phyloP scores from a whole-genome alignment of 2,329 filamentous ascomycete genomes.

The Karstenula rhodostoma region DNA sequence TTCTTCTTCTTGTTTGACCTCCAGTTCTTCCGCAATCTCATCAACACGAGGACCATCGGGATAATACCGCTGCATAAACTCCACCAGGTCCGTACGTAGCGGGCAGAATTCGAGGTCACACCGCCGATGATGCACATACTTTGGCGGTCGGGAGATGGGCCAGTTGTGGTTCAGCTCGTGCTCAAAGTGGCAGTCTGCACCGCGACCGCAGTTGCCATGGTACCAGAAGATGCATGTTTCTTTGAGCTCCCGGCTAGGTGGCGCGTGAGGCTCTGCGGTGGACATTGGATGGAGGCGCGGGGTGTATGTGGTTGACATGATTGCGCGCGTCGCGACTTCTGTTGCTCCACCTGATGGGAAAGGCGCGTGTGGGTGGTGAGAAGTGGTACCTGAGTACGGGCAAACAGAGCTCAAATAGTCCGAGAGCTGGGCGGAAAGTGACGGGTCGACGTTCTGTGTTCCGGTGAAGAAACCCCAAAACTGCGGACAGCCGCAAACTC shows the following conservation, averaged over 20 bases:
- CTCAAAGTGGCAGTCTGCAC: constrained; percentile 18
- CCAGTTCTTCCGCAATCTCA: neutral
- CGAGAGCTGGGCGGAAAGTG: neutral
- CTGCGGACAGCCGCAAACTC: constrained; percentile 36
- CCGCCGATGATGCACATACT: constrained; percentile 25
- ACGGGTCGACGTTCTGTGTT: neutral
- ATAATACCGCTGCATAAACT: constrained; percentile 8
- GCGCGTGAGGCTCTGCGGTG: neutral
- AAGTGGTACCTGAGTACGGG: neutral
- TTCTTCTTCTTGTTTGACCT: neutral
- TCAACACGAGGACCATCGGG: neutral
- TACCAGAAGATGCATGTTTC: constrained; percentile 41
- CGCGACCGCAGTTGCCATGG: constrained; percentile 28
- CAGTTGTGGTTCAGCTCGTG: constrained; percentile 32
- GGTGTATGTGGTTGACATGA: neutral
- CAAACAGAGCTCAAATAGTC: neutral
- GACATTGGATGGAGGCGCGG: neutral
- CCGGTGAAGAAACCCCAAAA: constrained; percentile 26
- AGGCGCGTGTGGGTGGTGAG: neutral
- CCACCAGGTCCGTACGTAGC: constrained; percentile 23
- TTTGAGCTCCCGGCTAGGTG: neutral
- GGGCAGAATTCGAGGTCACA: constrained; percentile 33
- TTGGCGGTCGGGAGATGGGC: constrained; percentile 29
- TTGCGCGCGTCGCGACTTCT: neutral
- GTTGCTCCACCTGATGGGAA: neutral